Base-by-base conservation (phyloP, 2,329 filamentous ascomycete species). In the Colletotrichum kahawae region DNA sequence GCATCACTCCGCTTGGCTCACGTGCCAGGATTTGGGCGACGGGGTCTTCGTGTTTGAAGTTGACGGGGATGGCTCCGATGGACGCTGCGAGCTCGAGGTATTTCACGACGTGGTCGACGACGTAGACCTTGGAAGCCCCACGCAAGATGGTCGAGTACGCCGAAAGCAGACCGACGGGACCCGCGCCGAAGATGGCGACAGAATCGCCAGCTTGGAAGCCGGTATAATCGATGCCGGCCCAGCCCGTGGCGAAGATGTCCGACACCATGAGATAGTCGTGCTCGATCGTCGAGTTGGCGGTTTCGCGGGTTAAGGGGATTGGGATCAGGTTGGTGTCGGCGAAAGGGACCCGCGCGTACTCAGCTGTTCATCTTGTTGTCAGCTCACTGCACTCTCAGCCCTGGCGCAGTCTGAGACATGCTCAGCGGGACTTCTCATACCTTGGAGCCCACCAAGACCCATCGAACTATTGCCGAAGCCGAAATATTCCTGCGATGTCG, bases 241-340 rank as follows among this genome's bases (percentile, higher is more conserved):
- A 92, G 14, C 89, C 89, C 0, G 85, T 87, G 1, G 85, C 84
- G 70, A 87, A 89, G 51, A 87, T 57, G 83, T 83, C 84, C 27
- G 85, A 85, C 1, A 87, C 80, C 5, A 87, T 80, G 67, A 89
- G 89, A 77, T 91, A 93, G 78, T 92, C 91, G 0, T 88, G 85
- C 79, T 93, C 91, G 62, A 91, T 85, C 76, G 92, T 90, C 16
- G 84, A 91, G 1, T 91, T 91, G n/a, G 56, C n/a, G n/a, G 56
- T 60, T 33, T 60, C 16, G 10, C 21, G 10, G 56, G 9, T 60
- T 33, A 60, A 33, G 1, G 92, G 92, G 3, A 94, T 83, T 67
- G 88, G 88, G 33, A 93, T 81, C 7, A 89, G 89, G 75, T 93
- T 93, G 83, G 92, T 93, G 79, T 93, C 92, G 1, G 92, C 92